Conservation (phyloP, 495 filamentous ascomycete species). For the Delitschia confertaspora region DNA sequence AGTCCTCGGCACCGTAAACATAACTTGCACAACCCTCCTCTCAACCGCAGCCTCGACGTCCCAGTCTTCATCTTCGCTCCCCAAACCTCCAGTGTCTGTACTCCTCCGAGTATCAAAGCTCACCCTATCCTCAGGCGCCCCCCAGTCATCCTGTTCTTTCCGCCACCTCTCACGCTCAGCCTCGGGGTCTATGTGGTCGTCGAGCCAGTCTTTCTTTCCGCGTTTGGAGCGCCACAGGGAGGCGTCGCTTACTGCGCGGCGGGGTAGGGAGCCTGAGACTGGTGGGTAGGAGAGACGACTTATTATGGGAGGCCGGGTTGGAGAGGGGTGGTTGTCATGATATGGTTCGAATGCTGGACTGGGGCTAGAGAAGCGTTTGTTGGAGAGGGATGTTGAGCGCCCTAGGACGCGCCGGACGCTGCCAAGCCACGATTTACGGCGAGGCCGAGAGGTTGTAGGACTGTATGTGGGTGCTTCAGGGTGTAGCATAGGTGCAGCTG, state of each 20-base stretch:
- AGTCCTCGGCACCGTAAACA: constrained; percentile 86
- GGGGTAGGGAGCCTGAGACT: constrained; percentile 28
- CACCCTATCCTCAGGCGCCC: constrained; percentile 24
- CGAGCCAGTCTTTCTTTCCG: constrained; percentile 31
- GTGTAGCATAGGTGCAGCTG: no score
- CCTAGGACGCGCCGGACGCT: constrained; percentile 48
- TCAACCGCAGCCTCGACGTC: constrained; percentile 80
- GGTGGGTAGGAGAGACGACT: constrained; percentile 12
- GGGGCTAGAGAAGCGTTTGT: constrained; percentile 16
- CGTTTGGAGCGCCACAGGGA: constrained; percentile 54
- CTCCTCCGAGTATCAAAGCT: neutral
- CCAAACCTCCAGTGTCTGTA: constrained; percentile 11
- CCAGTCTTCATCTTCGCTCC: constrained; percentile 64
- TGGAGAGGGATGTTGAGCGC: constrained; percentile 20
- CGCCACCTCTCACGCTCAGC: constrained; percentile 21
- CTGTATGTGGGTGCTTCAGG: neutral
- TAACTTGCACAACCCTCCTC: constrained; percentile 75
- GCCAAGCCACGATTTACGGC: constrained; percentile 45
- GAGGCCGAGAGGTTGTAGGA: neutral
- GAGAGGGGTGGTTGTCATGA: constrained; percentile 8
- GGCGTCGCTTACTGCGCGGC: constrained; percentile 51
- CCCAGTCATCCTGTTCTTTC: constrained; percentile 27
- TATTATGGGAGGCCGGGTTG: constrained; percentile 20
- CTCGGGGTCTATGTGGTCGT: constrained; percentile 18
- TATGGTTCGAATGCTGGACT: constrained; percentile 8